Evolutionary conservation across 352 stramenopile genomes (phyloP).

Genomic region (Pelagophyceae sp.): DNA sequence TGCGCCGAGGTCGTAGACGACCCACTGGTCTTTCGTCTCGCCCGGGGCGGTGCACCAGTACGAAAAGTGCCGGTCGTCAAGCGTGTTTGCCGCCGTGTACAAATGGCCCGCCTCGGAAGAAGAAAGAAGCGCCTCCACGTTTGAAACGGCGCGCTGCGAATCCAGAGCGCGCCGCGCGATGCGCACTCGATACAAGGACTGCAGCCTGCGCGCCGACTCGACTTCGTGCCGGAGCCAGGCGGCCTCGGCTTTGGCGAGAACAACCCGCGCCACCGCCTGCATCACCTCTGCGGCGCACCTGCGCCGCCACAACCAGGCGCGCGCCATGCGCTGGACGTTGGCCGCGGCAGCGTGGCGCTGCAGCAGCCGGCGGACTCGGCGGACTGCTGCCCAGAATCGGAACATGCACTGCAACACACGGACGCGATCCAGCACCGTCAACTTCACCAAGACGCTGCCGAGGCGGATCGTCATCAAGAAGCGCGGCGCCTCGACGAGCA

Average conservation of each 20-base stretch:
- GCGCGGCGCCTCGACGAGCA: constrained; percentile 11
- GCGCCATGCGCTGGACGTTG: constrained; percentile 14
- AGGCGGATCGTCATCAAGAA: constrained; percentile 3
- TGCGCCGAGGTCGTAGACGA: constrained; percentile 21
- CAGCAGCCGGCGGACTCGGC: background rate
- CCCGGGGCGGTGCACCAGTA: constrained; percentile 22
- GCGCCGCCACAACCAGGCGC: constrained; percentile 12
- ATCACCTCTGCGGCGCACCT: background rate
- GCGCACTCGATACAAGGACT: constrained; percentile 9
- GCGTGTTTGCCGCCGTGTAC: constrained; percentile 13
- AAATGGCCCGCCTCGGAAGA: constrained; percentile 13
- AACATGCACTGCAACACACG: constrained; percentile 24
- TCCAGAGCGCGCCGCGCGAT: constrained; percentile 16
- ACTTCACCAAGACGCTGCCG: background rate
- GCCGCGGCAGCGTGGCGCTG: background rate
- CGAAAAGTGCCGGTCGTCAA: constrained; percentile 7
- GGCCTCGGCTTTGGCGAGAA: background rate
- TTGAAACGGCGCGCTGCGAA: background rate
- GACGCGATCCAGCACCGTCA: constrained; percentile 14
- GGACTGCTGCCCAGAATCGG: background rate
- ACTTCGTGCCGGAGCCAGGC: constrained; percentile 20
- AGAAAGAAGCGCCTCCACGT: constrained; percentile 4
- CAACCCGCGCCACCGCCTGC: constrained; percentile 9
- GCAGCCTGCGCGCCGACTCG: constrained; percentile 10
- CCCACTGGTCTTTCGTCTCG: constrained; percentile 22